phyloP scores from a whole-genome alignment of 2,329 filamentous ascomycete species.

The Curvularia hawaiiensis region DNA sequence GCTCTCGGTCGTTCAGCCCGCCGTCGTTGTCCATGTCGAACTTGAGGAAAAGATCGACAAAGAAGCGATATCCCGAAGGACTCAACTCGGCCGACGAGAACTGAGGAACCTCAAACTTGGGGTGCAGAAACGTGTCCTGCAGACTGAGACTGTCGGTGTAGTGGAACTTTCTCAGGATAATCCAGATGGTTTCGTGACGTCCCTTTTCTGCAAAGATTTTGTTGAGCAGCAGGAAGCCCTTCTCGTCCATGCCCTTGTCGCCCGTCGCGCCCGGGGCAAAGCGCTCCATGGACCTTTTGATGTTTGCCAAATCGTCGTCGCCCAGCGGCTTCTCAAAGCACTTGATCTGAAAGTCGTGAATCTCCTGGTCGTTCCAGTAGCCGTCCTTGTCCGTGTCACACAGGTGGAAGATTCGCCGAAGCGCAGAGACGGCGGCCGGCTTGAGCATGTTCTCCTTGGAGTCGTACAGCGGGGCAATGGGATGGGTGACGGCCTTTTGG shows the following conservation, averaged over 20 bases:
- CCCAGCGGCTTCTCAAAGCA: slow-evolving; percentile 90
- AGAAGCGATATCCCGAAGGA: slow-evolving; percentile 93
- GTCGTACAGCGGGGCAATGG: slow-evolving; percentile 94
- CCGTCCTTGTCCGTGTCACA: slow-evolving; percentile 97
- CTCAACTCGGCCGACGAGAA: slow-evolving; percentile 93
- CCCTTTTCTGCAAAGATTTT: slow-evolving; percentile 97
- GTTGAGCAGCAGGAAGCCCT: slow-evolving; percentile 87
- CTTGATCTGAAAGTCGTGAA: slow-evolving; percentile 86
- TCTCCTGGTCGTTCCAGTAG: slow-evolving; percentile 85
- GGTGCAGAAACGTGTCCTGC: slow-evolving; percentile 88
- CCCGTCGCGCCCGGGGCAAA: slow-evolving; percentile 66
- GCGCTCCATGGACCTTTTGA: slow-evolving; percentile 84
- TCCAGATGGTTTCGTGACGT: slow-evolving; percentile 97
- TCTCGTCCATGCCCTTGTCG: slow-evolving; percentile 72
- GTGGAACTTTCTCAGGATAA: slow-evolving; percentile 91
- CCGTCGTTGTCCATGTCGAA: slow-evolving; percentile 99
- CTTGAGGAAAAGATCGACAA: slow-evolving; percentile 92
- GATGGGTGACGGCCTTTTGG: slow-evolving; percentile 96
- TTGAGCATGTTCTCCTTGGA: slow-evolving; percentile 89
- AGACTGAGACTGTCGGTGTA: slow-evolving; percentile 95
- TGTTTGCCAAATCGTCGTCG: slow-evolving; percentile 82
- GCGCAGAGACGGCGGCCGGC: slow-evolving; percentile 82
- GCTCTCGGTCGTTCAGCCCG: slow-evolving; percentile 83
- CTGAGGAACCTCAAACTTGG: slow-evolving; percentile 91
- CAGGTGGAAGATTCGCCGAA: slow-evolving; percentile 91